Evolutionary conservation across 2,329 filamentous ascomycete species (phyloP), one percentile per base, ranked within the genome.

Genomic region (Tolypocladium nubicola): DNA sequence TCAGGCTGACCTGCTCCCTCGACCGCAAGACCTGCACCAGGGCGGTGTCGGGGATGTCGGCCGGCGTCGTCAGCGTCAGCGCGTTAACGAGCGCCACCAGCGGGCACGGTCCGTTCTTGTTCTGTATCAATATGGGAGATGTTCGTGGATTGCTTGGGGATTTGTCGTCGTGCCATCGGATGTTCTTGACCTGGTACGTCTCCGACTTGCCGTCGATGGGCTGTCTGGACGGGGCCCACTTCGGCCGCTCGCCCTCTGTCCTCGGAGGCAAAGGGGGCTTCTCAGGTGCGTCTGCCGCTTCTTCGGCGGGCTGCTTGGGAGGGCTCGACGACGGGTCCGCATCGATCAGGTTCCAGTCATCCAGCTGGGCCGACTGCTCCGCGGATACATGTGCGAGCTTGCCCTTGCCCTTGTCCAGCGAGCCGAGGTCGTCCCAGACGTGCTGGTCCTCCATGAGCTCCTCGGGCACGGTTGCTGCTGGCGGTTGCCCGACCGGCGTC

Each of bases 61-160:
- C 77, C 1, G 88, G 86, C 0, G 91, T 93, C 3, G 90, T 92
- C 56, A 99, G 75, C 0, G 90, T 88, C 19, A 99, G 78, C 1
- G 92, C 92, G 69, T 99, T 99, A 58, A 97, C 92, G 6, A 99
- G 78, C 2, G 94, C 94, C 33, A 99, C 83, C 16, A 99, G 75
- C 1, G 94, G 94, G 70, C 94, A 99, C 1, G 94, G 94, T 0
- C 94, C 94, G 65, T 99, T 99, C 57, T 87, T 84, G 64, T 97
- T 97, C 67, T 99, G 93, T 4, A 95, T 85, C 45, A 97, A 76
- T 57, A 97, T 90, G 0, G 94, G 93, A 0, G 90, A 93, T n/a
- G 81, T 80, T 49, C 90, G 81, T 41, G 89, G 78, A 56, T 83
- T 83, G n/a, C 81, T 78, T 1, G 77, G 69, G 0, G 79, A 76